Percentiles rank a stretch among this genome's conserved stretches.
Evolutionary conservation across 768 basidiomycete genomes (phyloP).

Genomic region (Pulveroboletus sp.): DNA sequence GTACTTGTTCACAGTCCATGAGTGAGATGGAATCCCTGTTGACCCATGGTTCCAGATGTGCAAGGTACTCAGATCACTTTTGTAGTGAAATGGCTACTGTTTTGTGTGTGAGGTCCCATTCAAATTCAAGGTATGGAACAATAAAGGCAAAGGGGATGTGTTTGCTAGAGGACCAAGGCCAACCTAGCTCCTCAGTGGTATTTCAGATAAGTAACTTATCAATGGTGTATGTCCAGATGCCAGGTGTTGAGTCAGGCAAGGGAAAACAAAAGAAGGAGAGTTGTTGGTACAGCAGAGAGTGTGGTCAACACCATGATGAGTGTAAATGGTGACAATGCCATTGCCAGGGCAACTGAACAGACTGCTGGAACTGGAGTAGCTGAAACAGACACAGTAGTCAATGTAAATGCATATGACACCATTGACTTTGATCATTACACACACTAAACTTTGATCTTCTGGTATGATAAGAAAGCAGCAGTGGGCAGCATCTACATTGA

Average conservation of each 20-base stretch:
- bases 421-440: not conserved
- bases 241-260: not conserved
- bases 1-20: too few relatives aligned
- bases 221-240: not conserved
- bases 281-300: slow-evolving; percentile 37
- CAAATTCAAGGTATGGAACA: not conserved
- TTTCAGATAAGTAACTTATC: too few relatives aligned
- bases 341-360: too few relatives aligned
- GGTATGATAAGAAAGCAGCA: not conserved
- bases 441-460: too few relatives aligned
- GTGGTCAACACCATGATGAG: slow-evolving; percentile 8
- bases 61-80: not conserved
- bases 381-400: too few relatives aligned
- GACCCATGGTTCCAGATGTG: not conserved
- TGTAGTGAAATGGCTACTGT: not conserved
- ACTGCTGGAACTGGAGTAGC: too few relatives aligned
- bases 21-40: not conserved
- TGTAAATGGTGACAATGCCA: slow-evolving; percentile 15
- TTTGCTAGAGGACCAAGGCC: too few relatives aligned
- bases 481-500: not conserved
- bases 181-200: accelerated
- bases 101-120: too few relatives aligned
- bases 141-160: too few relatives aligned
- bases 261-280: slow-evolving; percentile 9
- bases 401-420: too few relatives aligned